phyloP scores from a whole-genome alignment of 2,329 filamentous ascomycete species.

The Aciculosporium take region DNA sequence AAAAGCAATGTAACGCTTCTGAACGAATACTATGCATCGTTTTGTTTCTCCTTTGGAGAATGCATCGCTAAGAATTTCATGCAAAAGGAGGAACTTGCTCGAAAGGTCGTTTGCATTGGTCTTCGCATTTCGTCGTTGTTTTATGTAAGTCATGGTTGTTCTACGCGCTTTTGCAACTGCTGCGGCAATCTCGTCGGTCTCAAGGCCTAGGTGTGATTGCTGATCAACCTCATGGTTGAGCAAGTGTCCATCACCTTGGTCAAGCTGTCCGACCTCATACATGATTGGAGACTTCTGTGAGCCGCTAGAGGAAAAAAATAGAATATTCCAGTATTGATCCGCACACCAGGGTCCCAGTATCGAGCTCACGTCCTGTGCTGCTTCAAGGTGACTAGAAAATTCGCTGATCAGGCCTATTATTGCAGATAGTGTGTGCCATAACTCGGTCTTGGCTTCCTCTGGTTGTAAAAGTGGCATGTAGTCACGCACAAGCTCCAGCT shows the following conservation, averaged over 20 bases:
- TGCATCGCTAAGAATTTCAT: slow-evolving; percentile 43
- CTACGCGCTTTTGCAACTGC: slow-evolving; percentile 1
- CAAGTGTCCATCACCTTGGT: not conserved
- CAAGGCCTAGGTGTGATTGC: not conserved
- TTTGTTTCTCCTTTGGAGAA: slow-evolving; percentile 42
- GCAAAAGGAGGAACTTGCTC: slow-evolving; percentile 54
- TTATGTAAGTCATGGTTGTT: not conserved
- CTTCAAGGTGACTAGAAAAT: slow-evolving; percentile 44
- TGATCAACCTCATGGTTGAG: not conserved
- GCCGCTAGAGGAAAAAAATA: slow-evolving; percentile 52
- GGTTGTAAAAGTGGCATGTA: slow-evolving; percentile 32
- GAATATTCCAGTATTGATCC: slow-evolving; percentile 59
- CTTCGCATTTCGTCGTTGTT: not conserved
- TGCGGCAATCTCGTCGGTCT: not conserved
- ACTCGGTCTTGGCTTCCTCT: slow-evolving; percentile 41
- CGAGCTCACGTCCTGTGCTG: slow-evolving; percentile 43
- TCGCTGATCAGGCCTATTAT: slow-evolving; percentile 25
- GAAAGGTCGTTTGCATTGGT: slow-evolving; percentile 37
- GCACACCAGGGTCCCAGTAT: slow-evolving; percentile 73
- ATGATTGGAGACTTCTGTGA: slow-evolving; percentile 39
- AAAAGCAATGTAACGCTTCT: slow-evolving; percentile 62
- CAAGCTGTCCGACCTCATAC: not conserved
- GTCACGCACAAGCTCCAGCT: slow-evolving; percentile 35
- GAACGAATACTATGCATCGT: slow-evolving; percentile 77
- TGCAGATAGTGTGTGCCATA: slow-evolving; percentile 43